Evolutionary conservation across 257 asterid species (phyloP).

Genomic region (Avicennia marina): DNA sequence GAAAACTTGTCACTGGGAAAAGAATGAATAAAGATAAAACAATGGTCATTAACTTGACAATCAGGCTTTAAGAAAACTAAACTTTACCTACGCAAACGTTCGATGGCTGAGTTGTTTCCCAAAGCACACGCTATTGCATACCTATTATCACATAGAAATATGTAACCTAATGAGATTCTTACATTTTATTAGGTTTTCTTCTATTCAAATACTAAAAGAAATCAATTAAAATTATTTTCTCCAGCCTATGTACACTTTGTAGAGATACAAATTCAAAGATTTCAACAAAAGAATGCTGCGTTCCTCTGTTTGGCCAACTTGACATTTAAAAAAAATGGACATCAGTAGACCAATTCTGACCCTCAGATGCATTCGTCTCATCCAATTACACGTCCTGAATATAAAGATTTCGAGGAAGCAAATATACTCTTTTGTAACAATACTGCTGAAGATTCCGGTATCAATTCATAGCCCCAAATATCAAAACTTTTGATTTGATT

Average conservation of each 20-base stretch:
- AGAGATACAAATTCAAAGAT: not conserved
- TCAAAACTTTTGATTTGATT: no score
- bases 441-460: no score
- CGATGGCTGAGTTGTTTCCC: slow-evolving; percentile 63
- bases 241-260: not conserved
- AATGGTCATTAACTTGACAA: not conserved
- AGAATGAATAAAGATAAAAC: slow-evolving; percentile 5
- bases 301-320: no score
- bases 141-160: slow-evolving; percentile 31
- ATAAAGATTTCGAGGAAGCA: no score
- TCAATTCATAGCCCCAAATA: no score
- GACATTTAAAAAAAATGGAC: no score
- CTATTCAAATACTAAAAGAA: no score
- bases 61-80: not conserved
- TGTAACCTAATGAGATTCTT: not conserved
- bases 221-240: not conserved
- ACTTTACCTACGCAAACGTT: slow-evolving; percentile 67
- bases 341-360: no score
- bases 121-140: slow-evolving; percentile 82
- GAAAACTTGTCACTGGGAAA: slow-evolving; percentile 3
- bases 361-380: no score
- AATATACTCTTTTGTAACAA: no score
- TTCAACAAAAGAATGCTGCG: slow-evolving; percentile 4
- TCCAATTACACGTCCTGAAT: no score
- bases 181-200: not conserved